These are phyloP conservation scores for Trametes meyenii DNA, from an alignment of 768 basidiomycete genomes.

Conservation along the genomic window DNA sequence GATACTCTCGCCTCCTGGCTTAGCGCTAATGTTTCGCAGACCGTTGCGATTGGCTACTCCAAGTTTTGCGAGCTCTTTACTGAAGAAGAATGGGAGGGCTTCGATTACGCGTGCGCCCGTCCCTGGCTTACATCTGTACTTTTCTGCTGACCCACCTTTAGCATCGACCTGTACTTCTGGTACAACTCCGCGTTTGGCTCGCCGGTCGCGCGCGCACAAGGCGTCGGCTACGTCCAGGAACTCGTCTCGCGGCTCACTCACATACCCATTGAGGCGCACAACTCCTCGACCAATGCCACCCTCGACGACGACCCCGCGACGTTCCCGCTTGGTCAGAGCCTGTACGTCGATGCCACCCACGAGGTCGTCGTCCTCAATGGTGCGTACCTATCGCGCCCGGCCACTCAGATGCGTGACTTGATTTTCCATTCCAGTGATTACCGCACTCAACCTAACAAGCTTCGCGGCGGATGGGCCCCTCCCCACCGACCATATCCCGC, in stretches of 20 bases:
- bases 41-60: constrained; percentile 91
- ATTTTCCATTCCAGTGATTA: constrained; percentile 55
- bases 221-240: constrained; percentile 83
- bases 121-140: neutral
- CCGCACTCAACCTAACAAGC: constrained; percentile 80
- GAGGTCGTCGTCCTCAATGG: constrained; percentile 89
- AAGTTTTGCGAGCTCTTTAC: constrained; percentile 92
- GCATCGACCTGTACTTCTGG: constrained; percentile 72
- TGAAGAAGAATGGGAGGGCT: constrained; percentile 91
- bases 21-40: constrained; percentile 43
- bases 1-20: neutral
- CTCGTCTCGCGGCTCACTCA: constrained; percentile 81
- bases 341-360: constrained; percentile 91
- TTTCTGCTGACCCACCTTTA: constrained; percentile 27
- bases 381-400: constrained; percentile 36
- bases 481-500: constrained; percentile 71
- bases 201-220: constrained; percentile 74
- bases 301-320: constrained; percentile 67
- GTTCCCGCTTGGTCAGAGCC: constrained; percentile 69
- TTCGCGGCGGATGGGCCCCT: constrained; percentile 76
- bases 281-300: constrained; percentile 85
- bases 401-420: neutral
- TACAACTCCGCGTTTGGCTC: constrained; percentile 75
- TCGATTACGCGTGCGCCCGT: constrained; percentile 72
- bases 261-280: constrained; percentile 66